These are phyloP conservation scores for Cyberlindnera mycetangii DNA, from an alignment of 805 yeast species.

Conservation along the genomic window DNA sequence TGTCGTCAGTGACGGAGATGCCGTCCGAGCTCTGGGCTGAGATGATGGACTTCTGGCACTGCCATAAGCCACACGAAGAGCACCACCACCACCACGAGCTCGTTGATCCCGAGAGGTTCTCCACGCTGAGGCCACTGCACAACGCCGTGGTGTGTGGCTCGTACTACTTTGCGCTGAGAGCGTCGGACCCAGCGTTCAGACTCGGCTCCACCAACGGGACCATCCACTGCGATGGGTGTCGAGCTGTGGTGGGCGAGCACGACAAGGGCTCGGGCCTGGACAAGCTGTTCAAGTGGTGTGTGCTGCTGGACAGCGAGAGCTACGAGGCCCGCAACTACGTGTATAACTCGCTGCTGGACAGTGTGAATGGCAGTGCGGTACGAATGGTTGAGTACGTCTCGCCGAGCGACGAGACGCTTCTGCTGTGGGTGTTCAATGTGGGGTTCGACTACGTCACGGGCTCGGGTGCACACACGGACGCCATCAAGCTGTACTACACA, in stretches of 20 bases:
- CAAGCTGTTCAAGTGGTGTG: slow-evolving; percentile 57
- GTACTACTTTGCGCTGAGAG: slow-evolving; percentile 41
- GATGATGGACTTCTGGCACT: slow-evolving; percentile 97
- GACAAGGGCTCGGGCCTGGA: slow-evolving; percentile 32
- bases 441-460: slow-evolving; percentile 31
- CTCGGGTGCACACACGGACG: slow-evolving; percentile 17
- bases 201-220: slow-evolving; percentile 3
- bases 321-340: slow-evolving; percentile 38
- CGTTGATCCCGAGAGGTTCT: slow-evolving; percentile 32
- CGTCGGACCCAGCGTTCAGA: slow-evolving; percentile 3
- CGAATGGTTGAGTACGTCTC: slow-evolving; percentile 33
- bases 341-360: slow-evolving; percentile 39
- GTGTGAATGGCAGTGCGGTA: slow-evolving; percentile 41
- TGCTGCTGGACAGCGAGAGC: slow-evolving; percentile 31
- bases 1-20: slow-evolving; percentile 50
- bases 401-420: slow-evolving; percentile 15
- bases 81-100: background rate
- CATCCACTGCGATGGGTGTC: slow-evolving; percentile 39
- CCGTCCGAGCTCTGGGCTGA: slow-evolving; percentile 95
- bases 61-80: slow-evolving; percentile 65
- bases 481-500: slow-evolving; percentile 47
- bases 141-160: slow-evolving; percentile 51
- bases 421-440: slow-evolving; percentile 51
- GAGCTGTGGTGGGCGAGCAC: slow-evolving; percentile 37
- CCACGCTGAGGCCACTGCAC: slow-evolving; percentile 42